Conservation (phyloP, 1,139 yeast genomes). For the Geotrichum bryndzae region DNA sequence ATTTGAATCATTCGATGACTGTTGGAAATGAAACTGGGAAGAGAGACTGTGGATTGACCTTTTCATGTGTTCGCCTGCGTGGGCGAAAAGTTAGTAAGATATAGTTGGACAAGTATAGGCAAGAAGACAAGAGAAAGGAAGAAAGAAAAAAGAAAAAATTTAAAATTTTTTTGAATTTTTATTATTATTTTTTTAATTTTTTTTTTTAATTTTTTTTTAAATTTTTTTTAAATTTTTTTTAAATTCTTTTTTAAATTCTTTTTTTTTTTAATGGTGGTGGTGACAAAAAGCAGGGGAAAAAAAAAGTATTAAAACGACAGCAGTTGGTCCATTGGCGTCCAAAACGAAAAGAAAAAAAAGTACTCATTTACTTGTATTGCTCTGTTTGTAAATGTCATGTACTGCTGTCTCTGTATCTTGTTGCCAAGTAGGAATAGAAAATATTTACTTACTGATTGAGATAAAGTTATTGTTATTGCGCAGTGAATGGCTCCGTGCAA, state of each 20-base stretch:
- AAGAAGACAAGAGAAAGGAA: not conserved
- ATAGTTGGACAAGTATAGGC: not conserved
- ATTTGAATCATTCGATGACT: not conserved
- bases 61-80: not conserved
- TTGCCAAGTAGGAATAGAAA: not conserved
- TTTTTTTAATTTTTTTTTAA: not conserved
- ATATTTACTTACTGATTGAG: not conserved
- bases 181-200: too few relatives aligned
- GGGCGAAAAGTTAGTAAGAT: not conserved
- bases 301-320: not conserved
- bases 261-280: not conserved
- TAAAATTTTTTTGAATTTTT: too few relatives aligned
- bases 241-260: too few relatives aligned
- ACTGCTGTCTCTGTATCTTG: not conserved
- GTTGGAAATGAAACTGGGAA: not conserved
- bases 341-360: not conserved
- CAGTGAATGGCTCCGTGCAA: not conserved
- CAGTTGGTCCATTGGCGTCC: not conserved
- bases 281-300: not conserved
- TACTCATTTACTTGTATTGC: too few relatives aligned
- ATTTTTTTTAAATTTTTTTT: not conserved
- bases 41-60: constrained; percentile 1
- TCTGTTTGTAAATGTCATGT: too few relatives aligned
- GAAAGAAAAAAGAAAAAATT: not conserved
- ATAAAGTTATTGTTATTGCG: not conserved